A percentile compares a stretch with the other conserved stretches of the same genome.
Evolutionary conservation across 179 eudicot genomes (phyloP).

Genomic region (Patellifolia procumbens): DNA sequence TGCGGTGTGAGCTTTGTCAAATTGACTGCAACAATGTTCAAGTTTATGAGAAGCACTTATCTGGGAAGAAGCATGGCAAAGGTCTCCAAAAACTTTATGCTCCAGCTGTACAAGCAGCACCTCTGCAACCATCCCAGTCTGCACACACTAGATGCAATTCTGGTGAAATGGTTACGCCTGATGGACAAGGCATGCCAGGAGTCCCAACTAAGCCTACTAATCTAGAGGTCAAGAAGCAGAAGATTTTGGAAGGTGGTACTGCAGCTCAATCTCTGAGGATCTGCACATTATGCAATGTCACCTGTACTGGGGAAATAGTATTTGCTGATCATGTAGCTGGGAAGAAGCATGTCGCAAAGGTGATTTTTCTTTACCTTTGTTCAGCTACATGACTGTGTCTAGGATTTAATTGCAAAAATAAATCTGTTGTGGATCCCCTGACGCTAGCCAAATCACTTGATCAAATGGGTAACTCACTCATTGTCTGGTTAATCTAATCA

Average conservation of each 20-base stretch:
- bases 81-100: slow-evolving; percentile 28
- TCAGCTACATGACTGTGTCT: neutral
- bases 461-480: no score
- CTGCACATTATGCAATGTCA: slow-evolving; percentile 41
- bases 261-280: slow-evolving; percentile 27
- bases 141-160: neutral
- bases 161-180: slow-evolving; percentile 9
- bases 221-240: slow-evolving; percentile 36
- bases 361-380: slow-evolving; percentile 16
- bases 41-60: slow-evolving; percentile 35
- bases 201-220: slow-evolving; percentile 19
- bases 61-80: slow-evolving; percentile 39
- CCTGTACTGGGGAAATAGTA: slow-evolving; percentile 45
- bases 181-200: slow-evolving; percentile 11
- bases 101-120: slow-evolving; percentile 6
- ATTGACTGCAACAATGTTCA: slow-evolving; percentile 34
- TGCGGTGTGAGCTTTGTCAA: slow-evolving; percentile 42
- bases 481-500: no score
- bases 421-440: no score
- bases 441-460: no score
- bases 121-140: slow-evolving; percentile 21
- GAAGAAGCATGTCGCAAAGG: slow-evolving; percentile 44
- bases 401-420: neutral
- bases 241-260: slow-evolving; percentile 36
- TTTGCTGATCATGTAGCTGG: slow-evolving; percentile 45